Evolutionary conservation across 495 filamentous ascomycete species (phyloP).

Genomic region (Penicillium ochrochloron): DNA sequence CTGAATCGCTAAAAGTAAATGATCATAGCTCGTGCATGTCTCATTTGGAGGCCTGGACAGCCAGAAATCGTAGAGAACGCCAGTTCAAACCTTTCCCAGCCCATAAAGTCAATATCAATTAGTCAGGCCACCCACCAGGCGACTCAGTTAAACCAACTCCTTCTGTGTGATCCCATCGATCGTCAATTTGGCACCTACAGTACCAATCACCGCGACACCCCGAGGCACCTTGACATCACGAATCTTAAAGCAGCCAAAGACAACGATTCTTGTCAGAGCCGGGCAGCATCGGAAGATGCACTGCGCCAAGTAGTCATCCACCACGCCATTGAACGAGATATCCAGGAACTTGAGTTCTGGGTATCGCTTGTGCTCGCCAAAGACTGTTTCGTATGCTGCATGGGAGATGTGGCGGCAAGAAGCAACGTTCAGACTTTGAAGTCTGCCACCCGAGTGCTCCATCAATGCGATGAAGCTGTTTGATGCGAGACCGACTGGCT

Average conservation of each 20-base stretch:
- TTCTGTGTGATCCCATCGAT: slow-evolving; percentile 50
- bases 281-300: slow-evolving; percentile 78
- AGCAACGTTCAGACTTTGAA: slow-evolving; percentile 70
- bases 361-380: slow-evolving; percentile 63
- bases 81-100: neutral
- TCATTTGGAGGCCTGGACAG: neutral
- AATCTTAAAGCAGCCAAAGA: slow-evolving; percentile 85
- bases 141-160: slow-evolving; percentile 20
- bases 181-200: slow-evolving; percentile 41
- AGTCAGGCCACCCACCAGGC: neutral
- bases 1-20: neutral
- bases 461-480: slow-evolving; percentile 78
- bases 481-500: slow-evolving; percentile 70
- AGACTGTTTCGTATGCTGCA: slow-evolving; percentile 71
- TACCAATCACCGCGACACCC: slow-evolving; percentile 76
- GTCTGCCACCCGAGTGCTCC: slow-evolving; percentile 70
- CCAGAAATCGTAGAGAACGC: neutral
- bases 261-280: slow-evolving; percentile 68
- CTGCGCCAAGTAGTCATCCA: slow-evolving; percentile 75
- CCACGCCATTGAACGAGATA: slow-evolving; percentile 73
- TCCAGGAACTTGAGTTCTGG: slow-evolving; percentile 70
- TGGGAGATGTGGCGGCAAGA: slow-evolving; percentile 78
- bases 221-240: slow-evolving; percentile 68
- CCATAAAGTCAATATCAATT: neutral
- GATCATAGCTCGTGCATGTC: neutral